A percentile compares a stretch with the other conserved stretches of the same genome.
phyloP scores from a whole-genome alignment of 176 grass and related monocot species.

The Carex littledalei region DNA sequence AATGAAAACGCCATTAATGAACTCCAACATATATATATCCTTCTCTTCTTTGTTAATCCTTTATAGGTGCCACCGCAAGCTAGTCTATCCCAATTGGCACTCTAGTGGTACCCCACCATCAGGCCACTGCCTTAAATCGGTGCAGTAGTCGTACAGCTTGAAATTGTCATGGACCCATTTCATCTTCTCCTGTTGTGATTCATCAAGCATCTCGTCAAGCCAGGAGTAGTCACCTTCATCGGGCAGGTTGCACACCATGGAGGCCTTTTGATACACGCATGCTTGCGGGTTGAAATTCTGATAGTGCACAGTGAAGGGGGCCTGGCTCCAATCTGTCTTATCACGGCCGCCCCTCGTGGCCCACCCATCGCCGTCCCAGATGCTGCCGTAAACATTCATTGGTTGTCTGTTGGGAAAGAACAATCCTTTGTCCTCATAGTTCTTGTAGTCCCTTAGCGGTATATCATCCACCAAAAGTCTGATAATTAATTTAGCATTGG shows the following conservation, averaged over 20 bases:
- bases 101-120: conserved; percentile 26
- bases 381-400: conserved; percentile 47
- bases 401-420: conserved; percentile 42
- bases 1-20: neutral
- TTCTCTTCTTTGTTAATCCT: conserved; percentile 4
- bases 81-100: conserved; percentile 25
- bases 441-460: conserved; percentile 49
- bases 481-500: conserved; percentile 9
- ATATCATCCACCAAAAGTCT: conserved; percentile 60
- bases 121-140: conserved; percentile 35
- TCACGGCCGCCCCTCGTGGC: conserved; percentile 52
- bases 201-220: conserved; percentile 33
- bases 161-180: conserved; percentile 27
- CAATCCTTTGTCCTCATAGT: conserved; percentile 26
- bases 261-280: conserved; percentile 14
- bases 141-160: conserved; percentile 66
- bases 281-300: conserved; percentile 41
- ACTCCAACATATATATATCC: conserved; percentile 6
- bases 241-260: conserved; percentile 22
- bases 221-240: conserved; percentile 18
- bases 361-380: conserved; percentile 65
- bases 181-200: conserved; percentile 17
- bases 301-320: conserved; percentile 54
- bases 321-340: conserved; percentile 54
- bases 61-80: neutral